Evolutionary conservation across 106 monocot genomes (phyloP).

Genomic region (Platanthera guangdongensis): DNA sequence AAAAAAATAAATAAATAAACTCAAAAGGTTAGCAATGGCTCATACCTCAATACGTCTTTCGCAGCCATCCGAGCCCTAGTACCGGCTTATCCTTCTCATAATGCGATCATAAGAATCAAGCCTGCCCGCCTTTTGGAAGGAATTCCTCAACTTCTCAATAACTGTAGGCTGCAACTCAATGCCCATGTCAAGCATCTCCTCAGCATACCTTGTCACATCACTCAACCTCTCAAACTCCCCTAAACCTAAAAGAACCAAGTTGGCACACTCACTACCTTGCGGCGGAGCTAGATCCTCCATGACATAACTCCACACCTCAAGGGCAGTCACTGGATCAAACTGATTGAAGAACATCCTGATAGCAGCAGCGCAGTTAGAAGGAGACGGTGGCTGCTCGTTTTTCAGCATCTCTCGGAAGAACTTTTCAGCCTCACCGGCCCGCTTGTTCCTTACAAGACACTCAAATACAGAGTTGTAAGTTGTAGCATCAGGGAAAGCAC

Average conservation of each 20-base stretch:
- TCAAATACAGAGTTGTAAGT: conserved; percentile 68
- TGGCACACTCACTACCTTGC: conserved; percentile 36
- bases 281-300: conserved; percentile 19
- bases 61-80: background rate
- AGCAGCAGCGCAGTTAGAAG: conserved; percentile 39
- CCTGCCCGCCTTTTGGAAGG: conserved; percentile 35
- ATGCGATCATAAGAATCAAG: conserved; percentile 33
- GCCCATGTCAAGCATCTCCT: conserved; percentile 53
- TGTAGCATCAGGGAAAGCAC: conserved; percentile 46
- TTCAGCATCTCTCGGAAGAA: conserved; percentile 77
- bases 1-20: too few relatives aligned
- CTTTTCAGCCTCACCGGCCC: conserved; percentile 31
- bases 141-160: conserved; percentile 43
- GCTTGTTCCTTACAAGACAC: conserved; percentile 48
- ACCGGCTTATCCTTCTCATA: conserved; percentile 30
- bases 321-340: conserved; percentile 48
- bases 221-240: conserved; percentile 35
- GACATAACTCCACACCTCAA: conserved; percentile 50
- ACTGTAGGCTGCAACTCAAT: conserved; percentile 23
- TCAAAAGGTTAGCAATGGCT: conserved; percentile 1
- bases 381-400: conserved; percentile 43
- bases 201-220: conserved; percentile 33
- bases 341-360: conserved; percentile 63
- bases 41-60: background rate
- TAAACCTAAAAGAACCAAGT: conserved; percentile 58